phyloP scores from a whole-genome alignment of 768 basidiomycete genomes.

The Rhodotorula diobovata region DNA sequence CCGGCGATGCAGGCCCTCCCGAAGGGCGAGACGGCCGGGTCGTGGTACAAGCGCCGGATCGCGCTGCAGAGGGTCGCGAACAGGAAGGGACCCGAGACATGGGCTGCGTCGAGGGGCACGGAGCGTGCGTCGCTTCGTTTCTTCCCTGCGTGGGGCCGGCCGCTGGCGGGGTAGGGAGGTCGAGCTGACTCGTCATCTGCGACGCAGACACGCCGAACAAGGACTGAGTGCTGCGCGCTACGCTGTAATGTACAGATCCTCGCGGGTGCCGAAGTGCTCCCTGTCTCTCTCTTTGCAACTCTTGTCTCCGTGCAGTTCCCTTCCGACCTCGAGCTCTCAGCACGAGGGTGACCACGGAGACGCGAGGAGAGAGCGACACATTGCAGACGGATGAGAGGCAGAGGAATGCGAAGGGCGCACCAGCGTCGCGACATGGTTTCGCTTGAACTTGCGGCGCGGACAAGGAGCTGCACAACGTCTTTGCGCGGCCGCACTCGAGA shows the following conservation, averaged over 20 bases:
- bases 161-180: too few relatives aligned
- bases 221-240: neutral
- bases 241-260: neutral
- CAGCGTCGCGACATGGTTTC: too few relatives aligned
- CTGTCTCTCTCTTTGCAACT: neutral
- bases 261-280: neutral
- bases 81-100: constrained; percentile 31
- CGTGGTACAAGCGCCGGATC: constrained; percentile 27
- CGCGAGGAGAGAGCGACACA: too few relatives aligned
- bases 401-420: too few relatives aligned
- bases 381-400: too few relatives aligned
- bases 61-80: constrained; percentile 21
- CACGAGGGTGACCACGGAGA: too few relatives aligned
- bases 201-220: neutral
- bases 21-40: constrained; percentile 20
- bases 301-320: neutral
- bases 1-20: constrained; percentile 14
- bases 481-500: too few relatives aligned
- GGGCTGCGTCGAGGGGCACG: constrained; percentile 23
- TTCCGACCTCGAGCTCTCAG: too few relatives aligned
- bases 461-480: too few relatives aligned
- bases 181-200: neutral
- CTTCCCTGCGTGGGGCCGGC: too few relatives aligned
- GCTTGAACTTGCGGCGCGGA: too few relatives aligned
- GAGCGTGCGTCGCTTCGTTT: constrained; percentile 20